Evolutionary conservation across 768 basidiomycete species (phyloP).

Genomic region (Leucogyrophana mollusca): DNA sequence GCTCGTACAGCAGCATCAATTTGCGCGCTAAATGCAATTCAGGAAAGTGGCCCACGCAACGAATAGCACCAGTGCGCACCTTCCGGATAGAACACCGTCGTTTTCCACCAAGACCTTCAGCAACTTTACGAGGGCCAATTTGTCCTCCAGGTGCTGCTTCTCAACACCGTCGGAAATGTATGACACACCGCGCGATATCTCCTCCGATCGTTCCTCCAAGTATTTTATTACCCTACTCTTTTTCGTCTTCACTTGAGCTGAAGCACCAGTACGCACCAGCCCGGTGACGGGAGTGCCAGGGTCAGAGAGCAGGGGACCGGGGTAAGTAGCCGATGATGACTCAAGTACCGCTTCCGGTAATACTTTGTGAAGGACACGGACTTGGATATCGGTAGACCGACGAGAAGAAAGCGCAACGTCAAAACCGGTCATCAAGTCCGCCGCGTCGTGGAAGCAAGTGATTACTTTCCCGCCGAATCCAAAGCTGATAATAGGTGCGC

Average conservation of each 20-base stretch:
- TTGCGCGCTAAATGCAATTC: conserved; percentile 47
- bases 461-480: conserved; percentile 93
- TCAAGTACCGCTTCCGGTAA: conserved; percentile 67
- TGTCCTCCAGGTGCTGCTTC: conserved; percentile 68
- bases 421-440: conserved; percentile 67
- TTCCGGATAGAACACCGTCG: conserved; percentile 84
- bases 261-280: conserved; percentile 61
- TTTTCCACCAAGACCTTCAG: conserved; percentile 83
- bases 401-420: conserved; percentile 75
- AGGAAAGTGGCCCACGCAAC: no score
- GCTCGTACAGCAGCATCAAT: conserved; percentile 73
- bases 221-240: conserved; percentile 78
- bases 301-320: conserved; percentile 87
- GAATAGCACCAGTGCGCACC: no score
- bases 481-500: conserved; percentile 81
- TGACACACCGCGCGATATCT: conserved; percentile 73
- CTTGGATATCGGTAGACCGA: conserved; percentile 64
- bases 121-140: conserved; percentile 69
- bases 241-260: conserved; percentile 75
- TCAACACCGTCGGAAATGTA: conserved; percentile 60
- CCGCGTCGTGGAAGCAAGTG: conserved; percentile 80
- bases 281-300: conserved; percentile 60
- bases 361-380: conserved; percentile 67
- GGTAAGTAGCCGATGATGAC: conserved; percentile 57
- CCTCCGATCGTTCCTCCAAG: conserved; percentile 69